Conservation (phyloP, 495 filamentous ascomycete genomes). For the Annulohypoxylon nitens region DNA sequence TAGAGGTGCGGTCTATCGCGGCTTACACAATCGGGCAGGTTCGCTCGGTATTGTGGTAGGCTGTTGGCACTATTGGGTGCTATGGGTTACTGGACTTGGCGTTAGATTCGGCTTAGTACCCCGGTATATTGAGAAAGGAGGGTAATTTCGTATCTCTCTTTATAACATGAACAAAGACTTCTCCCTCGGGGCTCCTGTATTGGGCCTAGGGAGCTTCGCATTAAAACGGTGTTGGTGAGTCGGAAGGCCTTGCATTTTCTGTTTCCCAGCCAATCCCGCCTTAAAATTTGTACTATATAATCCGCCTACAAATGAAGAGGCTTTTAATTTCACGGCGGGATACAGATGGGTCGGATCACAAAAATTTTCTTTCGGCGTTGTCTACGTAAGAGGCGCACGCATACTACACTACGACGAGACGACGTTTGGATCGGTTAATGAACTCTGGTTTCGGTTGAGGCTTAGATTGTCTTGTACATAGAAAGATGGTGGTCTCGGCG, state of each 20-base stretch:
- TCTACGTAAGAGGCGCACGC: conserved; percentile 6
- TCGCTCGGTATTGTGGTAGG: conserved; percentile 16
- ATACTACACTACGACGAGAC: conserved; percentile 29
- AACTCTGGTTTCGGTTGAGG: conserved; percentile 17
- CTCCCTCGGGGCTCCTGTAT: conserved; percentile 29
- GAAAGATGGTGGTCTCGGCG: conserved; percentile 10
- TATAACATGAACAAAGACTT: conserved; percentile 42
- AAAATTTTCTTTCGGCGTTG: background rate
- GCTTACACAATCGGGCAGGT: conserved; percentile 17
- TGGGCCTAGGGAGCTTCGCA: conserved; percentile 29
- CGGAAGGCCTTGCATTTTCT: conserved; percentile 16
- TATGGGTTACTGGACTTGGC: conserved; percentile 16
- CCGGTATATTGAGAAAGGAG: conserved; percentile 19
- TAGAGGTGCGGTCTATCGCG: conserved; percentile 21
- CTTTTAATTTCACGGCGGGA: conserved; percentile 1
- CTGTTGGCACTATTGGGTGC: conserved; percentile 7
- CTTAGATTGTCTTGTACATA: conserved; percentile 28
- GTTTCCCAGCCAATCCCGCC: background rate
- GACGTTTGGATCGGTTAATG: conserved; percentile 34
- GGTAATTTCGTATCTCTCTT: conserved; percentile 35
- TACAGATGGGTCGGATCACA: conserved; percentile 7
- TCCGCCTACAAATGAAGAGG: background rate
- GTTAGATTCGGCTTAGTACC: conserved; percentile 18
- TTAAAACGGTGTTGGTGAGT: conserved; percentile 40
- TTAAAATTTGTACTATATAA: conserved; percentile 32